These are phyloP conservation scores for Rosa hybrid DNA, from an alignment of 331 rosid species.

Conservation along the genomic window DNA sequence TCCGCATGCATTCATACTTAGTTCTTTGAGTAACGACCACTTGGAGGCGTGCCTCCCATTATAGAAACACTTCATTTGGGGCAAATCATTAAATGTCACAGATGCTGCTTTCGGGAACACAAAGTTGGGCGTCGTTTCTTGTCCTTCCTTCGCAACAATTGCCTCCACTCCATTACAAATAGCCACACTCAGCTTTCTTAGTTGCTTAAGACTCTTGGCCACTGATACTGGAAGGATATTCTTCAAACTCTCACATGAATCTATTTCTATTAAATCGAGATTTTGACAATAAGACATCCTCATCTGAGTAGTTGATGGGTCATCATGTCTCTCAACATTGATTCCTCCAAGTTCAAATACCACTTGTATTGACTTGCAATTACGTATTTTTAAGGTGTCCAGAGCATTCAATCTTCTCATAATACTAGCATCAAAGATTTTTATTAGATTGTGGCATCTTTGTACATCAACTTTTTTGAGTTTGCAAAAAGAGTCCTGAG, in stretches of 20 bases:
- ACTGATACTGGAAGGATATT: not conserved
- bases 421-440: not conserved
- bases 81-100: not conserved
- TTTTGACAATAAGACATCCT: not conserved
- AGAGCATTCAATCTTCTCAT: not conserved
- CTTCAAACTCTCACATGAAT: not conserved
- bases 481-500: conserved; percentile 17
- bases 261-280: not conserved
- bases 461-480: not conserved
- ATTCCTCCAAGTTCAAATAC: not conserved
- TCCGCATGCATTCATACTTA: not conserved
- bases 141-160: not conserved
- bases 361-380: conserved; percentile 1
- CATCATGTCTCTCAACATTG: not conserved
- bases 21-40: not conserved
- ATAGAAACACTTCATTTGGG: not conserved
- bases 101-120: not conserved
- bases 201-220: not conserved
- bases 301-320: not conserved
- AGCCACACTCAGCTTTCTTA: rapidly evolving
- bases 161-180: not conserved
- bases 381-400: not conserved
- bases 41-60: not conserved
- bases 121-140: not conserved
- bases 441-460: not conserved